These are phyloP conservation scores for Coriaria nepalensis DNA, from an alignment of 306 rosid genomes.

Conservation along the genomic window DNA sequence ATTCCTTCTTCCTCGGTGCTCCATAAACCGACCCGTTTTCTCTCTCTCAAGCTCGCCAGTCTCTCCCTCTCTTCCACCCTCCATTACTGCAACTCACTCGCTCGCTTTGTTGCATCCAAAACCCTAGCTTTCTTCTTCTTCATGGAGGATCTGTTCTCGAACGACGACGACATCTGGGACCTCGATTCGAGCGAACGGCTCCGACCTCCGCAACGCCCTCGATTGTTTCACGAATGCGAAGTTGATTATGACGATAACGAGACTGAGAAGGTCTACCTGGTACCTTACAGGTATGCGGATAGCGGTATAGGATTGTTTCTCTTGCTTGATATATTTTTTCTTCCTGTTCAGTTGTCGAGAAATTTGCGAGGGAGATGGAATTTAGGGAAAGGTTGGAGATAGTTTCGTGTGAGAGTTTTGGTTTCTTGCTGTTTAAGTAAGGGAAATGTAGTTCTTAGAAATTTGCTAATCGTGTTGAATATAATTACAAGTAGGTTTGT, in stretches of 20 bases:
- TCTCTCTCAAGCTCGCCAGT: constrained; percentile 24
- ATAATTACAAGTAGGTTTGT: no score
- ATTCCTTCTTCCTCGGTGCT: constrained; percentile 10
- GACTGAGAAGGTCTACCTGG: constrained; percentile 38
- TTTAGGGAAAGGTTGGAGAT: neutral
- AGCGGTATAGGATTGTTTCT: neutral
- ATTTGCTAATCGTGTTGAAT: no score
- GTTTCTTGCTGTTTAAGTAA: no score
- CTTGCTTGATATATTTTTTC: neutral
- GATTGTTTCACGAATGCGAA: constrained; percentile 30
- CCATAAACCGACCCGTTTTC: constrained; percentile 39
- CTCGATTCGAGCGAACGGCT: constrained; percentile 20
- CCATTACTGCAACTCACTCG: constrained; percentile 48
- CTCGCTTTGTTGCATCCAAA: constrained; percentile 38
- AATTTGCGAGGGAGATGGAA: constrained; percentile 2
- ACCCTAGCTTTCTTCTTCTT: constrained; percentile 41
- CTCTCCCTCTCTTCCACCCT: constrained; percentile 40
- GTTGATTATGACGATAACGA: constrained; percentile 15
- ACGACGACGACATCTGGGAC: constrained; percentile 30
- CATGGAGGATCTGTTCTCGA: constrained; percentile 37
- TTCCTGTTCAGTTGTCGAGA: constrained; percentile 3
- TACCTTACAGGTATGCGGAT: constrained; percentile 39
- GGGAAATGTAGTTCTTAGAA: no score
- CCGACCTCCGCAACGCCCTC: constrained; percentile 37
- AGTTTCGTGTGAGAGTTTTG: no score